A percentile compares a stretch with the other conserved stretches of the same genome.
Conservation (phyloP, 371 early-diverging fungal species). For the Umbelopsis sp. region DNA sequence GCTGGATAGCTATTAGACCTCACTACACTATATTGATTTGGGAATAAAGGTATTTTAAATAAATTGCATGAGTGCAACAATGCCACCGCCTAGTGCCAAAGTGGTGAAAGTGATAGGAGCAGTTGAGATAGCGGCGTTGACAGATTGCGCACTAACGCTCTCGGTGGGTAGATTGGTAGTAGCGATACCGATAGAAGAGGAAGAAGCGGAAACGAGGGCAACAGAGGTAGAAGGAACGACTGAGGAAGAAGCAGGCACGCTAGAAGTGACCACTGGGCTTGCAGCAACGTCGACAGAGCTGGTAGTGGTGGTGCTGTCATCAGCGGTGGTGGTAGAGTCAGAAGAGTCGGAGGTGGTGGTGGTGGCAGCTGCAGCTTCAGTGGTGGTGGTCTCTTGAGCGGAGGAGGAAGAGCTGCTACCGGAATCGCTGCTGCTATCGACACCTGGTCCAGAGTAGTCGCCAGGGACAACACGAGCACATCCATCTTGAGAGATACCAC, state of each 20-base stretch:
- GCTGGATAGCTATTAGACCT: slow-evolving; percentile 4
- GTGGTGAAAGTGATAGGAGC: neutral
- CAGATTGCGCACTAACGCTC: slow-evolving; percentile 8
- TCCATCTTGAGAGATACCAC: slow-evolving; percentile 42
- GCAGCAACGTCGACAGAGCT: neutral
- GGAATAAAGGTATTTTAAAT: slow-evolving; percentile 4
- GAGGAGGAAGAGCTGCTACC: neutral
- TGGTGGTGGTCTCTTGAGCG: neutral
- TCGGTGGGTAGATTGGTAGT: slow-evolving; percentile 1
- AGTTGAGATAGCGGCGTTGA: neutral
- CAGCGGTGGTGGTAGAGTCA: neutral
- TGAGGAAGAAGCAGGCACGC: neutral
- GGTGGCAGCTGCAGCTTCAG: neutral
- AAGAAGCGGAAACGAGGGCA: neutral
- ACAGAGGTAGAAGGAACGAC: neutral
- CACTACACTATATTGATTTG: slow-evolving; percentile 5
- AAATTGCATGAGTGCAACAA: slow-evolving; percentile 2
- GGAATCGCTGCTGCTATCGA: neutral
- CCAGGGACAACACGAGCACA: slow-evolving; percentile 45
- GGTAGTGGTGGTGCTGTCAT: neutral
- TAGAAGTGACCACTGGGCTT: neutral
- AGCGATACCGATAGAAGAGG: neutral
- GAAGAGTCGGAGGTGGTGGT: neutral
- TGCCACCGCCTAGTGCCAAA: slow-evolving; percentile 5
- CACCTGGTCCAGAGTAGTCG: slow-evolving; percentile 40